Percentiles rank a stretch among this genome's conserved stretches.
These are phyloP conservation scores for Prinsepia uniflora DNA, from an alignment of 306 rosid species.

Conservation along the genomic window DNA sequence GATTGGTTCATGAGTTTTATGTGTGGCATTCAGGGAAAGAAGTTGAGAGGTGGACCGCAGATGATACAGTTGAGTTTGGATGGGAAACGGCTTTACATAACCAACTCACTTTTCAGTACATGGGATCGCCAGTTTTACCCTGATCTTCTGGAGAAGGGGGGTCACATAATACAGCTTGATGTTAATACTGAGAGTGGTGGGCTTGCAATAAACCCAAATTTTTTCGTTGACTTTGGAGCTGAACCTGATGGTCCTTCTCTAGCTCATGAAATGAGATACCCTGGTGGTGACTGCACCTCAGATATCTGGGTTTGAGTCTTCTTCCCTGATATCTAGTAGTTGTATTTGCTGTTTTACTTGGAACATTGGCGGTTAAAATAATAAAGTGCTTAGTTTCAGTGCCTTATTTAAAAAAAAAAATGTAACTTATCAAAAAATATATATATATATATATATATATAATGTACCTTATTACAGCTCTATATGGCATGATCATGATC, in stretches of 20 bases:
- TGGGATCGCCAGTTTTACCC: conserved; percentile 93
- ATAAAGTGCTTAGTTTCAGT: not conserved
- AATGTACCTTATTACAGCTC: not conserved
- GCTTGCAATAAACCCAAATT: conserved; percentile 57
- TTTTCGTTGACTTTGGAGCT: conserved; percentile 84
- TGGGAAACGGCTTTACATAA: conserved; percentile 80
- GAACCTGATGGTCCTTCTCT: conserved; percentile 94
- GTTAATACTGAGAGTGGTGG: conserved; percentile 77
- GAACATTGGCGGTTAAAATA: not conserved
- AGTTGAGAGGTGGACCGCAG: conserved; percentile 87
- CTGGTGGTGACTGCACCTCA: conserved; percentile 97
- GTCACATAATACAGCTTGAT: conserved; percentile 86
- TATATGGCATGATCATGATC: not conserved
- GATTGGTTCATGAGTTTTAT: not conserved
- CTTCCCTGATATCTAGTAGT: not conserved
- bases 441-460: too few relatives aligned
- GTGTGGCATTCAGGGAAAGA: conserved; percentile 51
- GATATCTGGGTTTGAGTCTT: conserved; percentile 72
- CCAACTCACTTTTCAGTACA: conserved; percentile 78
- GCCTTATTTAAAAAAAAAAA: conserved; percentile 7
- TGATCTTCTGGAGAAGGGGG: conserved; percentile 62
- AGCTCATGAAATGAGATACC: conserved; percentile 96
- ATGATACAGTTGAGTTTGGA: conserved; percentile 90
- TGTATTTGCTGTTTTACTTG: not conserved
- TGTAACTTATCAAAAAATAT: not conserved